Base-by-base conservation (phyloP, 2,329 filamentous ascomycete genomes). In the Alternaria sp. region DNA sequence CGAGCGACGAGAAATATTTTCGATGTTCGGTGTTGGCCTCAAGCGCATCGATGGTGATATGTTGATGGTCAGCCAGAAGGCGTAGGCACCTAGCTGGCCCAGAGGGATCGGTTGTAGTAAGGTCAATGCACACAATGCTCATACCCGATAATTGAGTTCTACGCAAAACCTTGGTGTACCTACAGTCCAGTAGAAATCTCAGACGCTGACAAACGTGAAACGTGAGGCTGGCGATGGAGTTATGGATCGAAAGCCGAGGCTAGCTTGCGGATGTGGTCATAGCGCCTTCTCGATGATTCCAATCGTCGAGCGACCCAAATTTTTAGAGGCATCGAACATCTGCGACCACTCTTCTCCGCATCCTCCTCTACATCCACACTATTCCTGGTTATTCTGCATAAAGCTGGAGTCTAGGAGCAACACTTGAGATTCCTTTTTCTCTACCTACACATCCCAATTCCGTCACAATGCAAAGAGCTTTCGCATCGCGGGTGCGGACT, bases 401-500 rank as follows among this genome's bases (percentile, higher is more conserved):
- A 54, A 72, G 70, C 67, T 69, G 76, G 77, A 79, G 77, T 79
- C 72, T 69, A 59, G 75, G 74, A 75, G 74, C 72, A 77, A 69
- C 63, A 68, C 66, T 67, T 76, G 67, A 73, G 50, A 69, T 68
- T 78, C 62, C 28, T 43, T 59, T 17, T 67, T 51, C 51, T 60
- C 54, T 65, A 62, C 55, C 61, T n/a, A 68, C 69, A 69, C 64
- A 69, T 67, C 50, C 54, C 65, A 64, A 69, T 69, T 54, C 63
- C 54, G 36, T 68, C 84, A 92, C 83, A 81, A 99, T 99, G 96
- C 96, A 99, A 89, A 93, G 96, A 84, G 93, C 93, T 84, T 88
- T 99, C 80, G 89, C 92, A 81, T 93, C 92, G 75, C 87, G 89
- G 81, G 86, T 91, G 77, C 87, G 93, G 86, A 90, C 93, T 80